Percentiles rank a stretch among this genome's conserved stretches.
Conservation (phyloP, 495 filamentous ascomycete species). For the Penicillium crystallinum region DNA sequence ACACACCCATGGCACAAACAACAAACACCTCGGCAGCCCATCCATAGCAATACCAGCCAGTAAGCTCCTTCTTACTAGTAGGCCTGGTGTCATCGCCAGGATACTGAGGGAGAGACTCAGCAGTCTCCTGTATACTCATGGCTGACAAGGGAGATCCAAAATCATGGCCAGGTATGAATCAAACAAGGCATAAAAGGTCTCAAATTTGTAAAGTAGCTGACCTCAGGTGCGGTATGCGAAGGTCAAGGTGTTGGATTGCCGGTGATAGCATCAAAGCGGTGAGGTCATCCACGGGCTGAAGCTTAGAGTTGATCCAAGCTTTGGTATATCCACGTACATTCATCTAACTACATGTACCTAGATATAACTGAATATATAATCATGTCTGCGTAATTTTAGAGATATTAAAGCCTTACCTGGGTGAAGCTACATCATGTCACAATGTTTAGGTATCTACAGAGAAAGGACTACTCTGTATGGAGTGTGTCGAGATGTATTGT, state of each 20-base stretch:
- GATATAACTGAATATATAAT: too few species aligned
- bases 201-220: neutral
- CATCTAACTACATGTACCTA: too few species aligned
- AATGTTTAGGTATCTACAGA: too few species aligned
- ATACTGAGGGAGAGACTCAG: slow-evolving; percentile 46
- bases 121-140: slow-evolving; percentile 26
- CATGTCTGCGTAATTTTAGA: too few species aligned
- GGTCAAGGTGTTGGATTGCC: neutral
- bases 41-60: slow-evolving; percentile 93
- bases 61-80: slow-evolving; percentile 82
- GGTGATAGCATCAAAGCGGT: neutral
- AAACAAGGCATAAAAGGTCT: neutral
- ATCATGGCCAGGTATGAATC: neutral
- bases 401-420: too few species aligned
- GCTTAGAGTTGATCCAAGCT: neutral
- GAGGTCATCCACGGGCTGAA: neutral
- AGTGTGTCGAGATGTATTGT: too few species aligned
- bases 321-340: neutral
- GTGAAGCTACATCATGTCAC: too few species aligned
- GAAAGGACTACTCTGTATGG: too few species aligned
- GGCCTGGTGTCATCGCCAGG: slow-evolving; percentile 79
- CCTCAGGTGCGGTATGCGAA: neutral
- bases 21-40: slow-evolving; percentile 98
- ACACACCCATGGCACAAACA: slow-evolving; percentile 77
- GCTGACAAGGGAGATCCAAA: neutral